Conservation (phyloP, 768 basidiomycete genomes). For the Holtermannia corniformis region DNA sequence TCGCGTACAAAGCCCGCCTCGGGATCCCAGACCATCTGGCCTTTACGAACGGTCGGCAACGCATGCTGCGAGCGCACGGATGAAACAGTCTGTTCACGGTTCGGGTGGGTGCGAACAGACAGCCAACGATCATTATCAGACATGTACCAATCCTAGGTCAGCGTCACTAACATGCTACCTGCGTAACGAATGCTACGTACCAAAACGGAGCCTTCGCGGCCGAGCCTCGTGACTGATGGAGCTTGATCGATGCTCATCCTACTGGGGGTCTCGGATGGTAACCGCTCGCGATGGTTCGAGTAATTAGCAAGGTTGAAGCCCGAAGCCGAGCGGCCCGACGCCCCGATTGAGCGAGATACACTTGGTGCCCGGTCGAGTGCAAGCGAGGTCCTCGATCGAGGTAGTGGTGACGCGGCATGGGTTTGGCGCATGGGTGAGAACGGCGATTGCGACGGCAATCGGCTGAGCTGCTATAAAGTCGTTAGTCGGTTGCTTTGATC, state of each 20-base stretch:
- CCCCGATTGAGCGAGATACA: not conserved
- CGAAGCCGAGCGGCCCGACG: not conserved
- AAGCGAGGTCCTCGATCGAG: not conserved
- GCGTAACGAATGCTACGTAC: not conserved
- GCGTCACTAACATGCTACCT: not conserved
- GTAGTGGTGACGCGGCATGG: not conserved
- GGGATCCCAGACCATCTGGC: slow-evolving; percentile 31
- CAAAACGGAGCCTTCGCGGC: not conserved
- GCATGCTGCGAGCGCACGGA: not conserved
- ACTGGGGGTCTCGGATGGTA: not conserved
- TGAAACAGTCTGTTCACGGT: not conserved
- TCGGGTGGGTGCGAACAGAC: not conserved
- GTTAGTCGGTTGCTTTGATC: not conserved
- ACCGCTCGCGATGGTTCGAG: too few relatives aligned
- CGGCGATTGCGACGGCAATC: not conserved
- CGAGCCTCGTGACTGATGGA: not conserved
- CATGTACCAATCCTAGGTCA: not conserved
- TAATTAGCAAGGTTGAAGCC: not conserved
- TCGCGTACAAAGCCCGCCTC: slow-evolving; percentile 32
- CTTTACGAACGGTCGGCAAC: slow-evolving; percentile 22
- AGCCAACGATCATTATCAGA: not conserved
- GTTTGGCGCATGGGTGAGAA: not conserved
- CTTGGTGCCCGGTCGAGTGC: too few relatives aligned
- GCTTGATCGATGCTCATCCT: not conserved
- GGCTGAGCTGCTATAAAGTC: not conserved